Evolutionary conservation across 345 rosid species (phyloP).

Genomic region (Camelina laxa): DNA sequence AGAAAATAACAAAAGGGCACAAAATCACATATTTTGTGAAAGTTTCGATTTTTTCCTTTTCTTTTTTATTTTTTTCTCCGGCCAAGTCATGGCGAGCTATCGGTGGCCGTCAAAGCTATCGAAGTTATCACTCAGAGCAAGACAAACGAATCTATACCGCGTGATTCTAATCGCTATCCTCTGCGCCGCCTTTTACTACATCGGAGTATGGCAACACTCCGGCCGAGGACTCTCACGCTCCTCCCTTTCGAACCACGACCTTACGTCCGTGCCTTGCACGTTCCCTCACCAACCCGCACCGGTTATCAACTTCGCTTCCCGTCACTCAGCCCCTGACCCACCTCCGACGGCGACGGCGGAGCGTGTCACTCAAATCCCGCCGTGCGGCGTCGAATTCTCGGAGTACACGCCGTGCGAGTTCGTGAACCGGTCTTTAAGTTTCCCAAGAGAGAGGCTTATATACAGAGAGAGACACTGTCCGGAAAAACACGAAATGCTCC

Average conservation of each 20-base stretch:
- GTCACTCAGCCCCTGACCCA: constrained; percentile 58
- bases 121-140: constrained; percentile 46
- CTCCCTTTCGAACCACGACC: not conserved
- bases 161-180: constrained; percentile 47
- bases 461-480: constrained; percentile 81
- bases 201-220: constrained; percentile 61
- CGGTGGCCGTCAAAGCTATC: constrained; percentile 41
- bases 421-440: constrained; percentile 59
- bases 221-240: constrained; percentile 25
- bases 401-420: constrained; percentile 93
- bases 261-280: constrained; percentile 40
- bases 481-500: constrained; percentile 50
- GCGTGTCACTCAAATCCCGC: constrained; percentile 57
- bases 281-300: constrained; percentile 19
- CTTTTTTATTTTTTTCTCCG: not conserved
- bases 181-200: constrained; percentile 57
- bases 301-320: constrained; percentile 59
- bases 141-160: constrained; percentile 51
- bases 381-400: constrained; percentile 54
- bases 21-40: not conserved
- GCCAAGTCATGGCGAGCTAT: constrained; percentile 37
- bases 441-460: constrained; percentile 55
- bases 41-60: not conserved
- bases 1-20: not conserved
- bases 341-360: constrained; percentile 37